Conservation (phyloP, 1,139 yeast species). For the Hansenula sp. region DNA sequence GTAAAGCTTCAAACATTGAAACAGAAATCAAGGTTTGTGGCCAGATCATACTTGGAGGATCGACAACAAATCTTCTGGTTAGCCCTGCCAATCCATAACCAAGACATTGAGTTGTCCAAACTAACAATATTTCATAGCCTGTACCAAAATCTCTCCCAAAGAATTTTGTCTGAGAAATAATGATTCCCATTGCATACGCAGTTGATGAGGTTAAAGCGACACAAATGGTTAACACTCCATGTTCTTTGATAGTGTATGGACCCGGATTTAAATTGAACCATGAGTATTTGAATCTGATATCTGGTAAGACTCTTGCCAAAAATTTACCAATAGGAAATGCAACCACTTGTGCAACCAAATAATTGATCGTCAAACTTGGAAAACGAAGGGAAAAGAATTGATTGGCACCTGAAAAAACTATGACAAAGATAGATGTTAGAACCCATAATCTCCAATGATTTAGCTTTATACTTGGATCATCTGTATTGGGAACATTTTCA, state of each 20-base stretch:
- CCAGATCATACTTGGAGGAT: constrained; percentile 36
- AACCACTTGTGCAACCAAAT: constrained; percentile 47
- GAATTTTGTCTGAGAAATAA: constrained; percentile 51
- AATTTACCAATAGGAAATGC: constrained; percentile 48
- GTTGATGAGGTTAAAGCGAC: constrained; percentile 41
- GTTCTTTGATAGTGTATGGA: constrained; percentile 61
- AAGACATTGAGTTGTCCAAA: constrained; percentile 51
- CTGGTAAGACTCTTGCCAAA: constrained; percentile 38
- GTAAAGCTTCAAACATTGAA: constrained; percentile 34
- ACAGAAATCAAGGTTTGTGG: constrained; percentile 30
- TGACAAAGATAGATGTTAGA: constrained; percentile 41
- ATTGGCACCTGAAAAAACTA: constrained; percentile 49
- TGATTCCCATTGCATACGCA: constrained; percentile 56
- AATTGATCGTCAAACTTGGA: constrained; percentile 42
- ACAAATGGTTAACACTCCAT: constrained; percentile 53
- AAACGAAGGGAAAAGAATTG: constrained; percentile 46
- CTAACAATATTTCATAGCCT: constrained; percentile 45
- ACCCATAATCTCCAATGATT: constrained; percentile 51
- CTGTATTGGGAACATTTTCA: constrained; percentile 48
- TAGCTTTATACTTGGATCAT: constrained; percentile 41
- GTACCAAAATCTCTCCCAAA: constrained; percentile 34
- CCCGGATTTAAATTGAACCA: constrained; percentile 43
- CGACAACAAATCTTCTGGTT: constrained; percentile 31
- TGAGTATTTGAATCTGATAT: constrained; percentile 23
- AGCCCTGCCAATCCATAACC: constrained; percentile 60